phyloP scores from a whole-genome alignment of 108 stramenopile genomes.

The Fistulifera pelliculosa region DNA sequence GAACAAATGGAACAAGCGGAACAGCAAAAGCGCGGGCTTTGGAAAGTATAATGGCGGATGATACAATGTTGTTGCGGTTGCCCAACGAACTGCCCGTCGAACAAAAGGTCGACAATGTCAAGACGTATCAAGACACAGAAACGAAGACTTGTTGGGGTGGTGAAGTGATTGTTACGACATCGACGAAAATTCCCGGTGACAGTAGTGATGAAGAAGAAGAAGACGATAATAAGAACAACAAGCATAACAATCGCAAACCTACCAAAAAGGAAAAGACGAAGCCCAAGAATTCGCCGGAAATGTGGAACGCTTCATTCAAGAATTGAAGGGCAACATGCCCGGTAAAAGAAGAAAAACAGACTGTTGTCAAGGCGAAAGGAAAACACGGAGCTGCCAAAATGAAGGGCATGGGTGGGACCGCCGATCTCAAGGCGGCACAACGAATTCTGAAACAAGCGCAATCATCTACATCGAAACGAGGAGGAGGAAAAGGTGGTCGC shows the following conservation, averaged over 20 bases:
- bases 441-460: conserved; percentile 34
- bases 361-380: conserved; percentile 41
- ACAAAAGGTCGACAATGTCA: conserved; percentile 14
- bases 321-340: conserved; percentile 63
- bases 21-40: conserved; percentile 34
- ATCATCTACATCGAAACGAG: conserved; percentile 12
- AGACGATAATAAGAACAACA: conserved; percentile 16
- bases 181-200: conserved; percentile 39
- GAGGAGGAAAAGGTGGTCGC: background rate
- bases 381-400: conserved; percentile 75
- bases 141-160: conserved; percentile 61
- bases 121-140: conserved; percentile 53
- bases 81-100: background rate
- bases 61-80: conserved; percentile 12
- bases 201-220: conserved; percentile 26
- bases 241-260: conserved; percentile 1
- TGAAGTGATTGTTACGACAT: conserved; percentile 67
- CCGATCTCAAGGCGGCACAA: conserved; percentile 65
- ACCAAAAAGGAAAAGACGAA: conserved; percentile 25
- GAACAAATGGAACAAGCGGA: conserved; percentile 67
- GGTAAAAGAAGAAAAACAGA: conserved; percentile 31
- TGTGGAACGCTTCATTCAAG: conserved; percentile 49
- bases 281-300: conserved; percentile 64
- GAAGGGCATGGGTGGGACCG: conserved; percentile 69
- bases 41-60: conserved; percentile 13